phyloP scores from a whole-genome alignment of 345 rosid species.

The Moricandia moricandioides region DNA sequence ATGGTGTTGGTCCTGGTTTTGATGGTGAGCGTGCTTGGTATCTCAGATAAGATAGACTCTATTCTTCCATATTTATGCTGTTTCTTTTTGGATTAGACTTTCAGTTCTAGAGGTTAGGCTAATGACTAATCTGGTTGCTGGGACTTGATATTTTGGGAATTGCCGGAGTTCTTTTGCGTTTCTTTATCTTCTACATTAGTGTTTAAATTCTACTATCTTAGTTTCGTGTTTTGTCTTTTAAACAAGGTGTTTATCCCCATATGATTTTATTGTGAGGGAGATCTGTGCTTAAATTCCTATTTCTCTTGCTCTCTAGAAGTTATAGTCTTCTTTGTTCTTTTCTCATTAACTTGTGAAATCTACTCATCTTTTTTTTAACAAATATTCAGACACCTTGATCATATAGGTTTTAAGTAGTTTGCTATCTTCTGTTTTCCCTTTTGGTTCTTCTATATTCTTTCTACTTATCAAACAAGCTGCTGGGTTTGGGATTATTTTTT shows the following conservation, averaged over 20 bases:
- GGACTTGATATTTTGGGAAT: not conserved
- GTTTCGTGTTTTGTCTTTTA: slow-evolving; percentile 8
- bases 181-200: not conserved
- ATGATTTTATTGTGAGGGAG: slow-evolving; percentile 14
- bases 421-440: not conserved
- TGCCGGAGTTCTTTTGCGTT: slow-evolving; percentile 15
- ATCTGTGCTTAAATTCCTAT: not conserved
- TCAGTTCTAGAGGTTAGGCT: slow-evolving; percentile 27
- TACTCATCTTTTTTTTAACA: not conserved
- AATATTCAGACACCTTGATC: not conserved
- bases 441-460: not conserved
- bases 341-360: not conserved
- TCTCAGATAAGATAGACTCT: slow-evolving; percentile 22
- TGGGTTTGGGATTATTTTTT: slow-evolving; percentile 2
- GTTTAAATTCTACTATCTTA: not conserved
- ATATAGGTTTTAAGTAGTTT: not conserved
- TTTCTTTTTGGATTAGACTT: slow-evolving; percentile 13
- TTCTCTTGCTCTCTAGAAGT: slow-evolving; percentile 1
- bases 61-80: slow-evolving; percentile 9
- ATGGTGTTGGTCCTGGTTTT: slow-evolving; percentile 25
- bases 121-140: slow-evolving; percentile 20
- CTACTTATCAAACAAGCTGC: slow-evolving; percentile 7
- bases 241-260: not conserved
- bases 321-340: no score
- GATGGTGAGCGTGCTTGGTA: slow-evolving; percentile 38